Evolutionary conservation across 75 land plant species (phyloP), one percentile per base, ranked within the genome.

Genomic region (Gnetum montanum): DNA sequence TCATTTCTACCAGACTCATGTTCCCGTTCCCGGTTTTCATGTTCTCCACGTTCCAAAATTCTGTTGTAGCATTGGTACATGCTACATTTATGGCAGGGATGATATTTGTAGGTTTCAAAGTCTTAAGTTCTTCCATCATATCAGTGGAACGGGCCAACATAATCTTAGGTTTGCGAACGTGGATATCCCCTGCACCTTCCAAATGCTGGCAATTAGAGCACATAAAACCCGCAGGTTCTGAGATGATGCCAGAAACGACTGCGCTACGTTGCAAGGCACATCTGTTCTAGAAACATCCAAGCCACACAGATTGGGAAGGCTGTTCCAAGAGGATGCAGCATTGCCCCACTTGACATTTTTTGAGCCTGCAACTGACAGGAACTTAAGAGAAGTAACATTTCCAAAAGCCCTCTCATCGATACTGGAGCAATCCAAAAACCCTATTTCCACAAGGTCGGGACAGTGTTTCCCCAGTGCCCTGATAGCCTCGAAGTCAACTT

Each of bases 251-350:
- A 94, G 60, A n/a, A 90, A 56, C 31, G 80, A 51, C 6, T 64
- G 66, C 38, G 77, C 80, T 41, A 78, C 77, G 30, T 43, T 44
- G 2, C 85, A 69, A 15, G 70, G 67, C 4, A 95, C 66, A 46
- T 90, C 96, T 26, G 99, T 95, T 43, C 99, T 62, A 1, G 99
- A 95, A 34, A 90, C 83, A 76, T 95, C 99, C 20, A 95, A 46
- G 0, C 78, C 99, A n/a, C 64, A 58, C 60, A 95, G 62, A 57
- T 84, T 64, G 8, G 88, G 81, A 25, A 95, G 74, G 45, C 73
- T 76, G 58, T 61, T 69, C 87, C 91, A 86, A 23, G 24, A 4
- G 5, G 70, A 61, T 4, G 78, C 46, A 18, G 75, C 88, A 15
- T 68, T 25, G 31, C 34, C 67, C 99, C 99, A 95, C 24, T 77